Evolutionary conservation across 176 grass and related monocot species (phyloP).

Genomic region (Thinopyrum elongatum): DNA sequence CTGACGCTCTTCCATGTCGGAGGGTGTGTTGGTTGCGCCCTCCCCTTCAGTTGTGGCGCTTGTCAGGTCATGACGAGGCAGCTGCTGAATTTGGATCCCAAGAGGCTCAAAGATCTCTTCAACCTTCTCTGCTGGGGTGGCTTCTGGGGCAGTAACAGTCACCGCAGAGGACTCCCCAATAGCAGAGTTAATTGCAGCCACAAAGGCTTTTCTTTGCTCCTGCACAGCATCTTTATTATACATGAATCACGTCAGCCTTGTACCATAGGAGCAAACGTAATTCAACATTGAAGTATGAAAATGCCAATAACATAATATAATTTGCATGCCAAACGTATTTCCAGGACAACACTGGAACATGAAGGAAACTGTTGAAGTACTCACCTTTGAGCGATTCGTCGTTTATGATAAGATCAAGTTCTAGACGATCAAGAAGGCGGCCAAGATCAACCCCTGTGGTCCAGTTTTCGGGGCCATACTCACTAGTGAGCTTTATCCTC

Average conservation of each 20-base stretch:
- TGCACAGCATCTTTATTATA: slow-evolving; percentile 65
- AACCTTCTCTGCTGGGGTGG: slow-evolving; percentile 43
- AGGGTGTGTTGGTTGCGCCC: slow-evolving; percentile 35
- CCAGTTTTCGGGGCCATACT: slow-evolving; percentile 94
- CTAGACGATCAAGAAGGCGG: slow-evolving; percentile 84
- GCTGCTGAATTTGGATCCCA: slow-evolving; percentile 73
- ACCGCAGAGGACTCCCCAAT: slow-evolving; percentile 62
- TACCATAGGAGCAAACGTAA: slow-evolving; percentile 12
- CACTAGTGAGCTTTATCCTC: slow-evolving; percentile 79
- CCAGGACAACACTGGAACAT: background rate
- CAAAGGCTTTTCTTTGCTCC: slow-evolving; percentile 71
- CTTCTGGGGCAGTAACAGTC: slow-evolving; percentile 20
- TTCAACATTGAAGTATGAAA: background rate
- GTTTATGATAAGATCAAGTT: slow-evolving; percentile 85
- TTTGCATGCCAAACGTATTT: background rate
- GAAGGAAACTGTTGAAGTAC: background rate
- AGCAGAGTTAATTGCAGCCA: slow-evolving; percentile 47
- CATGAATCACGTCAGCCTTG: slow-evolving; percentile 25
- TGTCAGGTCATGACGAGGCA: slow-evolving; percentile 39
- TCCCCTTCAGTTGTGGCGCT: slow-evolving; percentile 56
- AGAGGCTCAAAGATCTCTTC: slow-evolving; percentile 72
- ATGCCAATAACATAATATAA: background rate
- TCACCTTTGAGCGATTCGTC: slow-evolving; percentile 74
- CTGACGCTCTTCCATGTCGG: slow-evolving; percentile 77
- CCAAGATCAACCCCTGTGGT: slow-evolving; percentile 92